A percentile compares a stretch with the other conserved stretches of the same genome.
Conservation (phyloP, 169 alveolate genomes). For the Plasmodium relictum region DNA sequence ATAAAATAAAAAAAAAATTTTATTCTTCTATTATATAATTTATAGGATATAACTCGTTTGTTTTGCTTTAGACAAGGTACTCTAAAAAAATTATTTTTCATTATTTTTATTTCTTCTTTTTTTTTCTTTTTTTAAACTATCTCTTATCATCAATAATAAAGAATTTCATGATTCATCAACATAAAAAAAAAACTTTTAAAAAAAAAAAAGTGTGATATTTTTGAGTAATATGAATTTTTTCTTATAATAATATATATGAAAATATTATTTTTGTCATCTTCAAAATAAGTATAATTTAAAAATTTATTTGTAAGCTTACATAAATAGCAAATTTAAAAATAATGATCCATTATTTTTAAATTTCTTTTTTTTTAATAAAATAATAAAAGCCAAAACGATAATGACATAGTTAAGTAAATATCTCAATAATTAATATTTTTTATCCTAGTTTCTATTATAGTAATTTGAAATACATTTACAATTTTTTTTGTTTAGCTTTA, state of each 20-base stretch:
- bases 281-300: too few relatives aligned
- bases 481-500: slow-evolving; percentile 17
- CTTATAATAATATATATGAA: too few relatives aligned
- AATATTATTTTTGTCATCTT: too few relatives aligned
- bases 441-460: not conserved
- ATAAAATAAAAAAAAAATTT: not conserved
- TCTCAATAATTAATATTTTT: not conserved
- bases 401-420: too few relatives aligned
- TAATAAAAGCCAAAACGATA: too few relatives aligned
- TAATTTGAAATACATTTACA: not conserved
- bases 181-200: not conserved
- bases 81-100: not conserved
- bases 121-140: not conserved
- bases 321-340: too few relatives aligned
- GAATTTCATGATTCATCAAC: not conserved
- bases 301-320: too few relatives aligned
- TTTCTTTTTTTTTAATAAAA: too few relatives aligned
- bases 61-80: slow-evolving; percentile 3
- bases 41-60: slow-evolving; percentile 36
- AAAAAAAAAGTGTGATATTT: not conserved
- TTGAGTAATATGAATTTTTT: too few relatives aligned
- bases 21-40: not conserved
- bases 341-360: too few relatives aligned
- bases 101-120: not conserved
- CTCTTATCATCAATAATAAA: not conserved